These are phyloP conservation scores for Penicillium atrosanguineum DNA, from an alignment of 495 filamentous ascomycete genomes.

Conservation along the genomic window DNA sequence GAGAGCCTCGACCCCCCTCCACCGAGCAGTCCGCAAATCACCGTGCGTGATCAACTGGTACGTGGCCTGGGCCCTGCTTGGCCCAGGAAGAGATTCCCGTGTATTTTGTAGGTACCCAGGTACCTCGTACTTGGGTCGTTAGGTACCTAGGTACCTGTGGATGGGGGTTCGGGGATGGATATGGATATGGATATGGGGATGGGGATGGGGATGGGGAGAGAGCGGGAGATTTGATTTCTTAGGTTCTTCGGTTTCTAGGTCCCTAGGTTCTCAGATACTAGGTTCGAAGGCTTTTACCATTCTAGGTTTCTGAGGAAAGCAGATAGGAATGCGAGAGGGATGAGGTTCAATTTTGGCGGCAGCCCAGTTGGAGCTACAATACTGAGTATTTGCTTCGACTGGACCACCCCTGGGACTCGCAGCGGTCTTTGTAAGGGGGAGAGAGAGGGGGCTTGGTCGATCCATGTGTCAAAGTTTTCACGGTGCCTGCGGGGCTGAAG, in stretches of 20 bases:
- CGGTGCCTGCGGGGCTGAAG: not conserved
- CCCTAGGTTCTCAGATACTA: no score
- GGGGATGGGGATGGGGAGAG: no score
- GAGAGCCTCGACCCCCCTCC: constrained; percentile 31
- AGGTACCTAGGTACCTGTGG: no score
- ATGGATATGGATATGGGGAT: no score
- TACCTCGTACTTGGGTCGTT: not conserved
- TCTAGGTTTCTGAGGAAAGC: no score
- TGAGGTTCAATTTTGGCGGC: no score
- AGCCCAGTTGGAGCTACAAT: not conserved
- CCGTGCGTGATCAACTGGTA: not conserved
- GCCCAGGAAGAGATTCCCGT: not conserved
- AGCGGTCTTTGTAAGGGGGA: no score
- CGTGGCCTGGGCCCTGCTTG: not conserved
- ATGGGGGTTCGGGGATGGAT: no score
- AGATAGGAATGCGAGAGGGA: not conserved
- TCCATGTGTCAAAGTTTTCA: not conserved
- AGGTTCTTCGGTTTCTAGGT: not conserved
- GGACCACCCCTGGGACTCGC: no score
- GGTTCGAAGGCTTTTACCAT: no score
- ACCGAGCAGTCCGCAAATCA: constrained; percentile 21
- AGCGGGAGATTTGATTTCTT: not conserved
- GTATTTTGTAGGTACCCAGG: not conserved
- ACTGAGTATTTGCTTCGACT: no score
- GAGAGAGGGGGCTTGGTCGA: not conserved